Evolutionary conservation across 768 basidiomycete genomes (phyloP).

Genomic region (Leccinum boreale): DNA sequence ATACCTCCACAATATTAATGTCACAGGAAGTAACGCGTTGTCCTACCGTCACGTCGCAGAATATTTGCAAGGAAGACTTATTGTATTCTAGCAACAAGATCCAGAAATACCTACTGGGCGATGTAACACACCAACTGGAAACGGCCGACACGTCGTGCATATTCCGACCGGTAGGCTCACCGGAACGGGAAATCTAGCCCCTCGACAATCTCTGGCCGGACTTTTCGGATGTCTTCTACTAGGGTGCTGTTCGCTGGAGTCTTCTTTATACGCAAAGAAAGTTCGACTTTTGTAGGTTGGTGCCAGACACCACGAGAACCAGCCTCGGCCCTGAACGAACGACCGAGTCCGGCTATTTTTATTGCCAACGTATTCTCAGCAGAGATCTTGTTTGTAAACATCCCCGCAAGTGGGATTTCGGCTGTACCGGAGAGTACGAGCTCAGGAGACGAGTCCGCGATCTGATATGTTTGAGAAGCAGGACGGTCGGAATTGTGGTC

Average conservation of each 20-base stretch:
- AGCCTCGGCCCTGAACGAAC: conserved; percentile 94
- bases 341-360: conserved; percentile 84
- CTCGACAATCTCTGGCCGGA: conserved; percentile 76
- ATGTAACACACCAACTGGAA: background rate
- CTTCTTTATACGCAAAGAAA: conserved; percentile 56
- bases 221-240: conserved; percentile 78
- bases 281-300: conserved; percentile 94
- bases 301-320: conserved; percentile 88
- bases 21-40: no score
- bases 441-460: conserved; percentile 48
- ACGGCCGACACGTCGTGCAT: background rate
- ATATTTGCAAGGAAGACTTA: no score
- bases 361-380: conserved; percentile 55
- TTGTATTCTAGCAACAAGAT: no score
- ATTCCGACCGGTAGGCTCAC: conserved; percentile 37
- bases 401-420: conserved; percentile 89
- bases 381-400: conserved; percentile 77
- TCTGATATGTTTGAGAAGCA: conserved; percentile 75
- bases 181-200: conserved; percentile 78
- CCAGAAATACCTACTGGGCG: no score
- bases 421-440: conserved; percentile 91
- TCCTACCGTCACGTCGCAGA: no score
- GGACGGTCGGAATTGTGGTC: conserved; percentile 60
- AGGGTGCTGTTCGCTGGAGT: conserved; percentile 42
- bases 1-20: no score